phyloP scores from a whole-genome alignment of 129 eudicot genomes.

The Arctium lappa region DNA sequence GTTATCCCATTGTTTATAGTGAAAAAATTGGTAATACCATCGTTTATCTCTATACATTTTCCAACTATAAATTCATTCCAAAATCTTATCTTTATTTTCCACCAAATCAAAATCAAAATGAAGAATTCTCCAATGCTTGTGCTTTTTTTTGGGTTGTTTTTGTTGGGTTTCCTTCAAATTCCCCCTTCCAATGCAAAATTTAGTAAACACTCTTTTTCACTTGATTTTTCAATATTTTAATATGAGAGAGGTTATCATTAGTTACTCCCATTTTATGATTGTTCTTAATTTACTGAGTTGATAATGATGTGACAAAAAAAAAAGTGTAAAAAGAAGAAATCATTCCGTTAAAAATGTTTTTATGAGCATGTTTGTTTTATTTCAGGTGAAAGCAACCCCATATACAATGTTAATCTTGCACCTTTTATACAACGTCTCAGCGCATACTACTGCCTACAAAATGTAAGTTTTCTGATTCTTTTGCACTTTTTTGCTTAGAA shows the following conservation, averaged over 20 bases:
- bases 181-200: slow-evolving; percentile 16
- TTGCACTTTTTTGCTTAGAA: too few species aligned
- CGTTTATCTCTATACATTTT: slow-evolving; percentile 18
- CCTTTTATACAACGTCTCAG: slow-evolving; percentile 46
- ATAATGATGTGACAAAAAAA: too few species aligned
- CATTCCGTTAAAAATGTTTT: neutral
- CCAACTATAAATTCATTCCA: slow-evolving; percentile 9
- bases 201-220: slow-evolving; percentile 19
- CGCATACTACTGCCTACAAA: slow-evolving; percentile 43
- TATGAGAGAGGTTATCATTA: neutral
- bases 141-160: slow-evolving; percentile 11
- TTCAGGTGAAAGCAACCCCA: slow-evolving; percentile 29
- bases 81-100: neutral
- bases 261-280: neutral
- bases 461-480: slow-evolving; percentile 14
- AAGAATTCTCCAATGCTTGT: slow-evolving; percentile 12
- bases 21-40: neutral
- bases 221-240: neutral
- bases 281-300: neutral
- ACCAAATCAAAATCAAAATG: slow-evolving; percentile 24
- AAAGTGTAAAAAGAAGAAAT: too few species aligned
- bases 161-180: slow-evolving; percentile 11
- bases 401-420: slow-evolving; percentile 37
- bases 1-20: slow-evolving; percentile 24
- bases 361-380: neutral